phyloP scores from a whole-genome alignment of 2,329 filamentous ascomycete genomes.

The Apiospora malaysiana region DNA sequence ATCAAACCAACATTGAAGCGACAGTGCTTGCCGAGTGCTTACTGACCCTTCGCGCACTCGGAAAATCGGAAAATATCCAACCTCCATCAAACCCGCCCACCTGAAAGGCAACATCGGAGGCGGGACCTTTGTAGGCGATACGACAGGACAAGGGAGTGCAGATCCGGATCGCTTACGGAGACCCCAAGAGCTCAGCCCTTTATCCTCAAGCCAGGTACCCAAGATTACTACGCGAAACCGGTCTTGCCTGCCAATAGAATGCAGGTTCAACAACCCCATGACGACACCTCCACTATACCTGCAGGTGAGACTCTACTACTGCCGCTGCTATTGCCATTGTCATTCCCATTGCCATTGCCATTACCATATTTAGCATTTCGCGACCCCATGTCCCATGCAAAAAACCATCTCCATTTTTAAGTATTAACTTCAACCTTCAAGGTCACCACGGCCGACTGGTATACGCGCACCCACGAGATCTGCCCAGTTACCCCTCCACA shows the following conservation, averaged over 20 bases:
- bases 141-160: constrained; percentile 1
- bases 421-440: constrained; percentile 22
- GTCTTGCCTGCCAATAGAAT: constrained; percentile 9
- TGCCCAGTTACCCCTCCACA: constrained; percentile 75
- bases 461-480: constrained; percentile 73
- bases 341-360: background rate
- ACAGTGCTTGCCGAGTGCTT: background rate
- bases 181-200: background rate
- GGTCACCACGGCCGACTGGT: constrained; percentile 57
- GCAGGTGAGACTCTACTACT: constrained; percentile 19
- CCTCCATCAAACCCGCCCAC: background rate
- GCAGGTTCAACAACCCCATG: constrained; percentile 7
- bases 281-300: constrained; percentile 19
- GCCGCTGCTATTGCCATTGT: background rate
- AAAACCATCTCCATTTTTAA: background rate
- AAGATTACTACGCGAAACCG: constrained; percentile 3
- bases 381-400: background rate
- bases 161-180: constrained; percentile 11
- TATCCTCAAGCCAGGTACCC: background rate
- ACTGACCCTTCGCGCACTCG: constrained; percentile 10
- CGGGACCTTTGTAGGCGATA: constrained; percentile 6
- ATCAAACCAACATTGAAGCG: background rate
- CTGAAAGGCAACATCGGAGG: constrained; percentile 18
- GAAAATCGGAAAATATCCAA: constrained; percentile 1
- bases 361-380: constrained; percentile 5